Evolutionary conservation across 1,139 yeast genomes (phyloP), one percentile per base, ranked within the genome.

Genomic region (Saccharomyces uvarum): DNA sequence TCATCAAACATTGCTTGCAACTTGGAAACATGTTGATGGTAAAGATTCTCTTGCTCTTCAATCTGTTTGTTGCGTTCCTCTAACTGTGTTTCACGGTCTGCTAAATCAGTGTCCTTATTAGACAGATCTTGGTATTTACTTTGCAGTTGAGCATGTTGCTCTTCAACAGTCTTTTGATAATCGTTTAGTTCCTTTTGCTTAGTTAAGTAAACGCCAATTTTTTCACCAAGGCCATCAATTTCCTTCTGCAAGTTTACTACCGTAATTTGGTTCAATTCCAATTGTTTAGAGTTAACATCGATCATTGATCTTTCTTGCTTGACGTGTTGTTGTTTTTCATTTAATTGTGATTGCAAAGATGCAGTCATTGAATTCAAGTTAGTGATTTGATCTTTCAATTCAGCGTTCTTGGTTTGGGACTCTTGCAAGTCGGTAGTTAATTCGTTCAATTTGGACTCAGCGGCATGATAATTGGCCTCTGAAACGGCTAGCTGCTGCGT

Each of bases 401-500:
- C 65, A 16, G 80, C 75, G 61, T 86, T 88, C 61, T 81, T 81
- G 62, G 83, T 81, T 68, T 86, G 91, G 26, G 86, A 78, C 50
- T 78, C 80, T 54, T 84, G 88, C 57, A 84, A 75, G 24, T 79
- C 78, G 7, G 78, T 69, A 62, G 85, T 86, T 52, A 83, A 75
- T 52, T 80, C 81, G 60, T 82, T 83, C 61, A 86, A 77, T 61
- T 88, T 84, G 0, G 83, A 67, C 56, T 88, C 86, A 49, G 87
- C 79, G 11, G 89, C 84, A 65, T 87, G 86, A 61, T 82, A 80
- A 60, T 83, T 86, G 7, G 96, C 96, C 68, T 91, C 96, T 1
- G 90, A 80, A 51, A 88, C 78, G 0, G 90, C 82, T 2, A 88
- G 77, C 63, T 91, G 95, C 52, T 88, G 82, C 63, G 87, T 78